Evolutionary conservation across 164 flowering plant species (phyloP).

Genomic region (Tetrastigma voinierianum): DNA sequence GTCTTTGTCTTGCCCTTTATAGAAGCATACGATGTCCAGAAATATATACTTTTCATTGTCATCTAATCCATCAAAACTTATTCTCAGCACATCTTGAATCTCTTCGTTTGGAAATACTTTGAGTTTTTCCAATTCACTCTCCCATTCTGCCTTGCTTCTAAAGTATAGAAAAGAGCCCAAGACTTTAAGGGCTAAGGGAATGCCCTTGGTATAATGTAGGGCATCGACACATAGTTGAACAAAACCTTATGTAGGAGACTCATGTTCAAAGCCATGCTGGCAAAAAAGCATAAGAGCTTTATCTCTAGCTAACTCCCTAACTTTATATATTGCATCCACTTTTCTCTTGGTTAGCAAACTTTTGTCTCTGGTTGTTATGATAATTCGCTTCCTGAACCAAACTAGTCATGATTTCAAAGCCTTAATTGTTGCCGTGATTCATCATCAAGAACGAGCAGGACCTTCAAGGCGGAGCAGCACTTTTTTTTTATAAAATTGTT

Average conservation of each 20-base stretch:
- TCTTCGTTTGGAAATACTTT: too few relatives aligned
- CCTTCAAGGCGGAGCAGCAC: not conserved
- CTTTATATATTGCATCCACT: not conserved
- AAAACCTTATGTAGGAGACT: not conserved
- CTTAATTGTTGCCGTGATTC: not conserved
- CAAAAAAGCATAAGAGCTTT: not conserved
- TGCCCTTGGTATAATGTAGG: too few relatives aligned
- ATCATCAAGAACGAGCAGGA: slow-evolving; percentile 13
- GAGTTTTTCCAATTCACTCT: too few relatives aligned
- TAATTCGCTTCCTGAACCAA: not conserved
- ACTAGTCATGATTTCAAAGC: not conserved
- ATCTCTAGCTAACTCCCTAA: not conserved
- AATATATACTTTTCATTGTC: too few relatives aligned
- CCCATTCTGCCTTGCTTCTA: too few relatives aligned
- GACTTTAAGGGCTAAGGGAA: too few relatives aligned
- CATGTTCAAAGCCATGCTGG: not conserved
- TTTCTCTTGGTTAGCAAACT: not conserved
- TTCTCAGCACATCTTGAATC: too few relatives aligned
- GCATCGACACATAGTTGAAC: too few relatives aligned
- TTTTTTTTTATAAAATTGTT: not conserved
- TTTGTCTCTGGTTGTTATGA: not conserved
- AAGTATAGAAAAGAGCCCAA: too few relatives aligned
- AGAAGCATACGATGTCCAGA: slow-evolving; percentile 6
- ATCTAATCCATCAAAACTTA: too few relatives aligned
- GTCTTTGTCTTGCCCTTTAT: slow-evolving; percentile 1